Percentiles rank a stretch among this genome's conserved stretches.
Evolutionary conservation across 2,329 filamentous ascomycete genomes (phyloP).

Genomic region (Fulvia fulva): DNA sequence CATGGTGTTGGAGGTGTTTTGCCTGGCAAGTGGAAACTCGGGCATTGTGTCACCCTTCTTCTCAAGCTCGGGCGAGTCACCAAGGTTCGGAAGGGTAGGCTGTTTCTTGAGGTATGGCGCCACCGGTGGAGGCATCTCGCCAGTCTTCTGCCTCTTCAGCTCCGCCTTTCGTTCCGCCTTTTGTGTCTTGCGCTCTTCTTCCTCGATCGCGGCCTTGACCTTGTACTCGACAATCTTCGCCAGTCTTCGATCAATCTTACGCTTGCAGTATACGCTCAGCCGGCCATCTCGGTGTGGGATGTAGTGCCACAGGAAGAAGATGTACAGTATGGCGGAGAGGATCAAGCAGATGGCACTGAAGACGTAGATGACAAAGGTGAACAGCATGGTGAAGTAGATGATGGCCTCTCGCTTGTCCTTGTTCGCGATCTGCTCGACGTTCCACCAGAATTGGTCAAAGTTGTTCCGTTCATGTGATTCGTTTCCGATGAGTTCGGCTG

Average conservation of each 20-base stretch:
- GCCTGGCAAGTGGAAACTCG: conserved; percentile 33
- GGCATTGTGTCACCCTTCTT: conserved; percentile 43
- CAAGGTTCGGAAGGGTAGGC: conserved; percentile 65
- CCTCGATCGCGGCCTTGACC: conserved; percentile 81
- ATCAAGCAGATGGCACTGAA: conserved; percentile 71
- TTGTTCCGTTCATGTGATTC: conserved; percentile 56
- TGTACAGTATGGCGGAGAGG: conserved; percentile 71
- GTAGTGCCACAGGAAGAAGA: conserved; percentile 88
- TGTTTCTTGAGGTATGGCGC: conserved; percentile 38
- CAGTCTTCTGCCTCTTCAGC: conserved; percentile 41
- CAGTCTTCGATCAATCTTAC: conserved; percentile 83
- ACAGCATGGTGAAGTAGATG: conserved; percentile 85
- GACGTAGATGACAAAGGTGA: conserved; percentile 85
- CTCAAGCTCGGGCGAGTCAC: conserved; percentile 52
- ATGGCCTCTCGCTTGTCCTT: conserved; percentile 74
- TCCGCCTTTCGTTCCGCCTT: conserved; percentile 53
- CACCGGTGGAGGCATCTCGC: conserved; percentile 19
- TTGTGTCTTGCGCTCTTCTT: conserved; percentile 58
- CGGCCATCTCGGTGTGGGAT: conserved; percentile 79
- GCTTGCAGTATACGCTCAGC: conserved; percentile 78
- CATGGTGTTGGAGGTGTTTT: conserved; percentile 32
- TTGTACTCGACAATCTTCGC: conserved; percentile 80
- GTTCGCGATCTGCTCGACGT: conserved; percentile 68
- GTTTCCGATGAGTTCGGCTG: conserved; percentile 62
- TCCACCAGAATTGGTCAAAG: conserved; percentile 75